Base-by-base conservation (phyloP, 352 stramenopile species). In the Globisporangium nunn region DNA sequence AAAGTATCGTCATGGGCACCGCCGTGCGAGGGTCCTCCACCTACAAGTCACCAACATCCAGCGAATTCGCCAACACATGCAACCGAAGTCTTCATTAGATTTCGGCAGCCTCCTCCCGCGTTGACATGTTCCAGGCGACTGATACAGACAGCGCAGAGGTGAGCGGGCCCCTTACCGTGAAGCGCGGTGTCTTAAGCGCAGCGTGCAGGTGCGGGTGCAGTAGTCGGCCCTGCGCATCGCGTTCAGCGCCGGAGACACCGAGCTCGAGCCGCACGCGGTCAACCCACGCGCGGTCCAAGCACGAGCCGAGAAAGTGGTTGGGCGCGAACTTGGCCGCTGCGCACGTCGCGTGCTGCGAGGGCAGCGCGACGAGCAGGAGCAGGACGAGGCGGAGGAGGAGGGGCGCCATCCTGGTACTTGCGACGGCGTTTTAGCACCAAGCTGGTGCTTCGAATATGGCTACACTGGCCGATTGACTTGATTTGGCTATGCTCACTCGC, bases 231-330 rank as follows among this genome's bases (percentile, higher is more conserved):
- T 56, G 43, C 6, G 51, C 65, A 46, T 75, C 63, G 3, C 66
- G 48, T 8, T 62, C 61, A 0, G 18, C 46, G 8, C 58, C 52
- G 2, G 65, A 82, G 17, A 82, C 67, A 4, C 59, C 65, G 30
- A 74, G 41, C 18, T 56, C 52, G 6, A 54, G 41, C 23, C 67
- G 66, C 1, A 75, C 51, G 0, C 39, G 49, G 8, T 60, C 48
- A 23, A 64, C 70, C 72, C 72, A 82, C n/a, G 11, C 46, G 3
- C 75, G 43, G 29, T 78, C 68, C 6, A 82, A 61, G 23, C 72
- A 78, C 30, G 61, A 69, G 35, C 72, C 70, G 15, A 82, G 54
- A 12, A 75, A 61, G 35, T 78, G 43, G 45, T 82, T 79, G 2
- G 65, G 68, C 1, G 72, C 70, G 18, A 67, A 58, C 46, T 51